Evolutionary conservation across 176 grass and related monocot species (phyloP).

Genomic region (Chrysopogon serrulatus): DNA sequence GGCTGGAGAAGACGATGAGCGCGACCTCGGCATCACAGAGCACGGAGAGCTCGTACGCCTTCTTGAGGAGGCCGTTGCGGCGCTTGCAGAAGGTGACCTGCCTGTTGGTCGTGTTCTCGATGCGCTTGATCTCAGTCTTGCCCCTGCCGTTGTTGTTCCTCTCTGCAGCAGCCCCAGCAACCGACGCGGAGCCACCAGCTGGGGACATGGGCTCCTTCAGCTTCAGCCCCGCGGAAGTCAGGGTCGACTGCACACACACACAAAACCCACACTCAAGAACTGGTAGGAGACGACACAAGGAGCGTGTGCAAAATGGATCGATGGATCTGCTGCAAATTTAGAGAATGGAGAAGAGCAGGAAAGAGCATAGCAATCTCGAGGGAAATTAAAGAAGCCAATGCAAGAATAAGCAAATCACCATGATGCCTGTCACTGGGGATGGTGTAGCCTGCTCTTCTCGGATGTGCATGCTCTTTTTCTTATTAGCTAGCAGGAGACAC

Average conservation of each 20-base stretch:
- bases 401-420: slow-evolving; percentile 32
- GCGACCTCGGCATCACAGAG: slow-evolving; percentile 69
- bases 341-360: not conserved
- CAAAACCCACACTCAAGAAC: slow-evolving; percentile 1
- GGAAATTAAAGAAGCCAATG: not conserved
- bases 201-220: slow-evolving; percentile 13
- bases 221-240: slow-evolving; percentile 2
- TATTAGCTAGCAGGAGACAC: not conserved
- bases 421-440: slow-evolving; percentile 23
- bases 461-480: slow-evolving; percentile 24
- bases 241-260: not conserved
- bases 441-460: slow-evolving; percentile 15
- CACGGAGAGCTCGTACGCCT: slow-evolving; percentile 74
- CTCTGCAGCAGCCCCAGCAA: not conserved
- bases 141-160: slow-evolving; percentile 40
- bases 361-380: not conserved
- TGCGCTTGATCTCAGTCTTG: slow-evolving; percentile 78
- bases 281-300: not conserved
- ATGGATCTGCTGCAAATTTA: slow-evolving; percentile 10
- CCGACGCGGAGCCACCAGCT: not conserved
- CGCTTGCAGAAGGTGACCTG: slow-evolving; percentile 91
- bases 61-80: slow-evolving; percentile 76
- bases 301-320: not conserved
- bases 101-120: slow-evolving; percentile 76
- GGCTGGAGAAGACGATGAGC: slow-evolving; percentile 70